Evolutionary conservation across 352 stramenopile species (phyloP), one percentile per base, ranked within the genome.

Genomic region (Globisporangium yorkense): DNA sequence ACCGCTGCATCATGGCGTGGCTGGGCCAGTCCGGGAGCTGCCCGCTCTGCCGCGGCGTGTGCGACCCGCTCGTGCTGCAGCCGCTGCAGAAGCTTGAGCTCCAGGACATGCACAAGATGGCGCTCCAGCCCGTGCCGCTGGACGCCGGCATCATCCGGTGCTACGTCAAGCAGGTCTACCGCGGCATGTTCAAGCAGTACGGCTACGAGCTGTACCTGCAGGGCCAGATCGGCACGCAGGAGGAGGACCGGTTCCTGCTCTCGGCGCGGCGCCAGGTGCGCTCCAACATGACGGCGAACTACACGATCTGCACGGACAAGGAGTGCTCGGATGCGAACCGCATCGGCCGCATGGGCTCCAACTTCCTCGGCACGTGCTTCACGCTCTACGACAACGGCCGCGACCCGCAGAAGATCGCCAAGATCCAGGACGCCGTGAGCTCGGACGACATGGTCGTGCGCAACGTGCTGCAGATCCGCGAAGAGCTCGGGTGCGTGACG

Each of bases 231-330:
- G 83, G 83, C 0, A 93, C 83, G 9, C 79, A 90, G 51, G 85
- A 92, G 57, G 79, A 88, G 57, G 85, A 94, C 61, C 82, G 75
- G 57, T 92, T 94, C 57, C 27, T 94, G 13, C 54, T 94, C 37
- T 67, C 83, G 21, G 84, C 85, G 24, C 71, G 80, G 59, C 81
- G 84, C 20, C 85, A 94, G 64, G 78, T 94, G 66, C 81, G 85
- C n/a, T 89, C 82, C 8, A 92, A 92, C 49, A 94, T 94, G 85
- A 93, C 83, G 27, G 84, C 81, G 33, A 93, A 94, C 66, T 94
- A 94, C 63, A 79, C 74, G 24, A 92, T 94, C 63, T 87, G 81
- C 62, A 91, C 85, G 35, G 81, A 92, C 67, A 85, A 88, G 64
- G 76, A 91, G 47, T 89, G 85, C 63, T 72, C 74, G 9, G 84